Evolutionary conservation across 768 basidiomycete species (phyloP).

Genomic region (Xerocomus spinulosus): DNA sequence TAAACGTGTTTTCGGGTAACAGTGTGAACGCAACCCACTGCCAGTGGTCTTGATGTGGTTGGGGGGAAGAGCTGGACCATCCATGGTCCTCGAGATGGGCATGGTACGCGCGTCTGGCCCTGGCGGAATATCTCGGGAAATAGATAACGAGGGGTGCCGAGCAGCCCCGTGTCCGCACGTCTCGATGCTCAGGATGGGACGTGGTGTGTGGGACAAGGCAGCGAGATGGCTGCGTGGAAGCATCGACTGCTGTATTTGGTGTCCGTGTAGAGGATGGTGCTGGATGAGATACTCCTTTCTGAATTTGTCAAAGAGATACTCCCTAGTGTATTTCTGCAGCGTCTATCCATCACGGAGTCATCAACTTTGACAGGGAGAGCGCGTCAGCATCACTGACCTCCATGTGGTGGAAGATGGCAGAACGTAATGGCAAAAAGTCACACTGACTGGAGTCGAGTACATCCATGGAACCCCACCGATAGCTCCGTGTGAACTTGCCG

Average conservation of each 20-base stretch:
- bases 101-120: constrained; percentile 42
- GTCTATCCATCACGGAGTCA: constrained; percentile 45
- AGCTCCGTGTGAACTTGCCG: constrained; percentile 65
- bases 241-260: constrained; percentile 40
- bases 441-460: constrained; percentile 74
- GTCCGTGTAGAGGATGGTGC: constrained; percentile 43
- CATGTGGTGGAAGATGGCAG: constrained; percentile 84
- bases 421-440: constrained; percentile 74
- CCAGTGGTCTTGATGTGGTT: constrained; percentile 32
- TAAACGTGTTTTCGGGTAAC: constrained; percentile 11
- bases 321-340: constrained; percentile 78
- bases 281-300: constrained; percentile 53
- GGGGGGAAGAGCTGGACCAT: constrained; percentile 26
- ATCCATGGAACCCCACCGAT: constrained; percentile 83
- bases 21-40: constrained; percentile 32
- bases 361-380: constrained; percentile 15
- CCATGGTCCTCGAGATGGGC: constrained; percentile 40
- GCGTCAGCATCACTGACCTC: constrained; percentile 50
- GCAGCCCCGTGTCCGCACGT: constrained; percentile 44
- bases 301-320: constrained; percentile 80
- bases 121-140: constrained; percentile 45
- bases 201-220: constrained; percentile 36
- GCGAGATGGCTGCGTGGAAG: constrained; percentile 29
- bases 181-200: constrained; percentile 60
- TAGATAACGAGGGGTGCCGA: constrained; percentile 43